phyloP scores from a whole-genome alignment of 2,329 filamentous ascomycete genomes.

The Fusarium hainanense region DNA sequence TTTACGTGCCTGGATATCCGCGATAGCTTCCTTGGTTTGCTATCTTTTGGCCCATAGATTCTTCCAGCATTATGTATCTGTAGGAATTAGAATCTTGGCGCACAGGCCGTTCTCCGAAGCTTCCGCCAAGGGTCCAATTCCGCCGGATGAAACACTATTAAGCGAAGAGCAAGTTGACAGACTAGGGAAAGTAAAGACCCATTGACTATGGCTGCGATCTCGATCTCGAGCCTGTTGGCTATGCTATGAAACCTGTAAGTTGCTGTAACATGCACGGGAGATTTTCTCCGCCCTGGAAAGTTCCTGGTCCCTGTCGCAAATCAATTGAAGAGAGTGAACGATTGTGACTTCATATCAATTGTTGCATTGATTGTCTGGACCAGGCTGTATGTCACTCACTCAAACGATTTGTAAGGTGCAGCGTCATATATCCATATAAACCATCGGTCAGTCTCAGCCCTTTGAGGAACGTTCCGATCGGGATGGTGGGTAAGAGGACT shows the following conservation, averaged over 20 bases:
- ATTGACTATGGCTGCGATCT: slow-evolving; percentile 26
- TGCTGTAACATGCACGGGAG: slow-evolving; percentile 5
- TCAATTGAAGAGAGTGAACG: not conserved
- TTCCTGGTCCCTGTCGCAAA: slow-evolving; percentile 25
- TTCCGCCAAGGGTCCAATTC: slow-evolving; percentile 40
- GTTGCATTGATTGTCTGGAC: not conserved
- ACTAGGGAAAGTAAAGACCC: not conserved
- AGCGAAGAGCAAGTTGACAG: slow-evolving; percentile 2
- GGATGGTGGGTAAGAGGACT: slow-evolving; percentile 37
- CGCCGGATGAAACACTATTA: slow-evolving; percentile 8
- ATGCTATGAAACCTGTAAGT: slow-evolving; percentile 22
- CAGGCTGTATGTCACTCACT: slow-evolving; percentile 18
- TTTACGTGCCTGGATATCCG: slow-evolving; percentile 31
- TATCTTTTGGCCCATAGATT: slow-evolving; percentile 31
- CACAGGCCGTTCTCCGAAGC: slow-evolving; percentile 30
- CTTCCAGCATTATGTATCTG: slow-evolving; percentile 22
- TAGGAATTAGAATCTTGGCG: slow-evolving; percentile 19
- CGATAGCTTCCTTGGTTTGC: slow-evolving; percentile 38
- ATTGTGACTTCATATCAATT: slow-evolving; percentile 20
- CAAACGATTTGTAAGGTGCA: slow-evolving; percentile 20
- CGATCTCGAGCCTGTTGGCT: slow-evolving; percentile 31
- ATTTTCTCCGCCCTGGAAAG: slow-evolving; percentile 15
- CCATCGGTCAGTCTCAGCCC: slow-evolving; percentile 27
- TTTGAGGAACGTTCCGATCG: slow-evolving; percentile 31
- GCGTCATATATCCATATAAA: slow-evolving; percentile 21